These are phyloP conservation scores for Alternaria sp. DNA, from an alignment of 2,329 filamentous ascomycete species.

Conservation along the genomic window DNA sequence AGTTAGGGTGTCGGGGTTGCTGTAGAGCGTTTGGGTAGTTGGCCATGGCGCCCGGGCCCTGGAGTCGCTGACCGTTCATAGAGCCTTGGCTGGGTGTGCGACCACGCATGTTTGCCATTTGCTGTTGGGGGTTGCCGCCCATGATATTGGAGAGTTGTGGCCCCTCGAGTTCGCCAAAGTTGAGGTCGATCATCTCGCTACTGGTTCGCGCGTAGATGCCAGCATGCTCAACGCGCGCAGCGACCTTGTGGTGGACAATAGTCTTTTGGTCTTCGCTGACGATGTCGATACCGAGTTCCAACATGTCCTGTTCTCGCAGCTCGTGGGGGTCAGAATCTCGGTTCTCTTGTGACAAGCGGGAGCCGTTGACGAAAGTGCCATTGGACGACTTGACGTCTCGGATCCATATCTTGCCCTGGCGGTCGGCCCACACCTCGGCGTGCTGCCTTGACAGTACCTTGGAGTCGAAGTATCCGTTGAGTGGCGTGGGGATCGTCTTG, in stretches of 20 bases:
- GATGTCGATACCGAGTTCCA: constrained; percentile 97
- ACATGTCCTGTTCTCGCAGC: constrained; percentile 85
- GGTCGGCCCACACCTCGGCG: constrained; percentile 92
- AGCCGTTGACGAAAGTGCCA: constrained; percentile 95
- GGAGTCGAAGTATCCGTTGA: constrained; percentile 97
- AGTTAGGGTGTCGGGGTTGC: constrained; percentile 79
- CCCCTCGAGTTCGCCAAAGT: constrained; percentile 89
- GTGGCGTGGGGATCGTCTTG: constrained; percentile 88
- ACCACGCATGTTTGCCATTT: constrained; percentile 71
- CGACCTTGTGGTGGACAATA: constrained; percentile 97
- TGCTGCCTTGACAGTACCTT: constrained; percentile 97
- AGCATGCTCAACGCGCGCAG: constrained; percentile 94
- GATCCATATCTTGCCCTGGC: constrained; percentile 89
- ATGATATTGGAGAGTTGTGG: constrained; percentile 73
- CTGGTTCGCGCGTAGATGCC: constrained; percentile 75
- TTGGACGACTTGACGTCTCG: constrained; percentile 98
- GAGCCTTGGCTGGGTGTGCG: constrained; percentile 65
- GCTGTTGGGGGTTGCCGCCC: constrained; percentile 70
- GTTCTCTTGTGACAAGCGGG: constrained; percentile 89
- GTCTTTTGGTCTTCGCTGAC: constrained; percentile 99
- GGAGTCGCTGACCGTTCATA: constrained; percentile 69
- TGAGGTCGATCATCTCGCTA: constrained; percentile 84
- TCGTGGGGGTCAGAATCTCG: constrained; percentile 96
- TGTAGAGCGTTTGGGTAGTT: constrained; percentile 66
- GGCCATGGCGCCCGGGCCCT: constrained; percentile 64